Conservation (phyloP, 106 monocot genomes). For the Allium fistulosum region DNA sequence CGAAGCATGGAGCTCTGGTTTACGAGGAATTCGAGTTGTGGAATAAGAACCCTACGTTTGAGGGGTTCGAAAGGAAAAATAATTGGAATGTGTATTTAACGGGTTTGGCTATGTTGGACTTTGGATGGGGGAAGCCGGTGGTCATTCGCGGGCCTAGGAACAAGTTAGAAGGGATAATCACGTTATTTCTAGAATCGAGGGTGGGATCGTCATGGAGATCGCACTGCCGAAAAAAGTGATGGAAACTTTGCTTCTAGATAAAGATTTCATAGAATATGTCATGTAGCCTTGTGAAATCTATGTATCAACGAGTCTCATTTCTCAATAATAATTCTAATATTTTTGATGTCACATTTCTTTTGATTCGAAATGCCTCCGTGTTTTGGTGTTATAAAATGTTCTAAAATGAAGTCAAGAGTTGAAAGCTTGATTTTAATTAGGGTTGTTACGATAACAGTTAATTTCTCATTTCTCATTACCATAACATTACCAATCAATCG, state of each 20-base stretch:
- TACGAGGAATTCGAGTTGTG: constrained; percentile 1
- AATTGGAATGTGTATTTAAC: neutral
- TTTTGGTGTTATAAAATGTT: too few relatives aligned
- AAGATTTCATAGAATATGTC: neutral
- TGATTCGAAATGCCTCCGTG: too few relatives aligned
- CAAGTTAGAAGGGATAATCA: constrained; percentile 36
- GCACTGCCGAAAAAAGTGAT: constrained; percentile 10
- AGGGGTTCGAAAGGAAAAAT: neutral
- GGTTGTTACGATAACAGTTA: too few relatives aligned
- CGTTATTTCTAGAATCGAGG: constrained; percentile 19
- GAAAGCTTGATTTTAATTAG: too few relatives aligned
- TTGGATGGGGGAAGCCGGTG: constrained; percentile 48
- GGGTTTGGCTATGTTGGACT: constrained; percentile 50
- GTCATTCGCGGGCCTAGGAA: constrained; percentile 22
- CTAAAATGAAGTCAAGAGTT: too few relatives aligned
- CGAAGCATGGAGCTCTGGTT: neutral
- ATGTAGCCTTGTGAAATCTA: neutral
- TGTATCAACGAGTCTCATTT: neutral
- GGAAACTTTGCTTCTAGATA: neutral
- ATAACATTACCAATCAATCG: too few relatives aligned
- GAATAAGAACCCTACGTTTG: constrained; percentile 4
- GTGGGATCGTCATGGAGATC: constrained; percentile 32
- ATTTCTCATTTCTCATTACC: too few relatives aligned
- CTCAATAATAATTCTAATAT: neutral
- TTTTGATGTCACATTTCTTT: too few relatives aligned